Base-by-base conservation (phyloP, 78 protist species). In the Cavenderia fasciculata region DNA sequence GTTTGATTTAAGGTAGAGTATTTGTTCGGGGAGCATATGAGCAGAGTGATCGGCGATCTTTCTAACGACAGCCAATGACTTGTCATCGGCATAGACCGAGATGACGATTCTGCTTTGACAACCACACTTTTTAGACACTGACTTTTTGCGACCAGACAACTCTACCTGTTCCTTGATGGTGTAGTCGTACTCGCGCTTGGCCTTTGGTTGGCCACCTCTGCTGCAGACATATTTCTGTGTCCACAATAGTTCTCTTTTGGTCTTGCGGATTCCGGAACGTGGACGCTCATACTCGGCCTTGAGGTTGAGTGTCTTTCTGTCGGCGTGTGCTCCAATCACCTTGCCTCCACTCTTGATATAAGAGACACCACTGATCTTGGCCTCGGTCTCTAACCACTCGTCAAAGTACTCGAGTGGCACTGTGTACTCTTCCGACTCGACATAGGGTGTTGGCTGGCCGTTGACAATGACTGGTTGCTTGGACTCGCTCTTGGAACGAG, bases 351-450 rank as follows among this genome's bases (percentile, higher is more conserved):
- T 40, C 44, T 82, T 82, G 7, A 82, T 68, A 36, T 82, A 82
- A 1, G 78, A 56, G 0, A 82, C 78, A 33, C 78, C 78, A 69
- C 51, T 57, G 21, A 82, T 38, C 38, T 52, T 52, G 5, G 79
- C 90, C 6, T 82, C 90, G n/a, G 90, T 74, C 33, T 82, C 90
- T 78, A 82, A 56, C 90, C 90, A 82, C 47, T 82, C 90, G 18
- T 82, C 90, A 41, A 82, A 68, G 8, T 51, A 56, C 6, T 65
- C 69, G 11, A 82, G 33, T 51, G 90, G 90, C 8, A 82, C 66
- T 25, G 56, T 52, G 27, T 68, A 82, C 34, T 82, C 77, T 44
- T 82, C 90, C n/a, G 71, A 82, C 61, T 82, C 78, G 27, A 68
- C 33, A 2, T 43, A 38, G 8, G 43, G 33, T 29, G 69, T 34